Evolutionary conservation across 768 basidiomycete genomes (phyloP).

Genomic region (Leucocoprinus leucothites): DNA sequence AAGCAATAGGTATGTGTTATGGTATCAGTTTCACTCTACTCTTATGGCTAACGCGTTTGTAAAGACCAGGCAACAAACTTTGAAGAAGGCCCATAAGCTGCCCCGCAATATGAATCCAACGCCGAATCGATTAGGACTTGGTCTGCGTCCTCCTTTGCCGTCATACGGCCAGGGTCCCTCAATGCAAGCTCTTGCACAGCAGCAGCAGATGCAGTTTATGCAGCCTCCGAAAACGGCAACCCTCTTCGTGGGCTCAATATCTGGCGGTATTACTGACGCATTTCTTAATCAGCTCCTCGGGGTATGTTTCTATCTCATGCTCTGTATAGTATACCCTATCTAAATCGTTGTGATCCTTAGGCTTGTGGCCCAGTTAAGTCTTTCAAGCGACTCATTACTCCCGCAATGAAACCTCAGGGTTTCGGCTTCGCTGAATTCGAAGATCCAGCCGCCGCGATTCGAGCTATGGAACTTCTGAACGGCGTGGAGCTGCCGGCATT

Average conservation of each 20-base stretch:
- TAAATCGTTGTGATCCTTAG: constrained; percentile 35
- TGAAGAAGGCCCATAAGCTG: too few species aligned
- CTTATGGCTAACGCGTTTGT: too few species aligned
- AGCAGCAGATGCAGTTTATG: constrained; percentile 71
- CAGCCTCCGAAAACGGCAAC: constrained; percentile 71
- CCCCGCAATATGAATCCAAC: constrained; percentile 53
- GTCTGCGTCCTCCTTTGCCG: constrained; percentile 83
- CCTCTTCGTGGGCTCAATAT: constrained; percentile 93
- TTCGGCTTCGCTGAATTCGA: constrained; percentile 98
- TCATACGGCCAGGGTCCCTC: constrained; percentile 91
- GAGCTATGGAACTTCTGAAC: constrained; percentile 54
- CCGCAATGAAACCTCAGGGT: constrained; percentile 90
- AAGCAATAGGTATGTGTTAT: not conserved
- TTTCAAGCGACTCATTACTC: constrained; percentile 90
- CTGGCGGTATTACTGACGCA: constrained; percentile 83
- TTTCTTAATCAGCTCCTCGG: constrained; percentile 77
- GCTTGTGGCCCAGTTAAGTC: constrained; percentile 88
- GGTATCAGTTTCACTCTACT: too few species aligned
- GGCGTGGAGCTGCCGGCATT: constrained; percentile 50
- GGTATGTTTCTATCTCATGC: constrained; percentile 41
- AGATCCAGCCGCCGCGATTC: constrained; percentile 86
- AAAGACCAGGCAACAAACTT: too few species aligned
- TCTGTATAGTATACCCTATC: not conserved
- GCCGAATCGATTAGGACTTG: constrained; percentile 82
- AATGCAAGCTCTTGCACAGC: constrained; percentile 87